Conservation (phyloP, 1,284 basidiomycete genomes). For the Tylopilus sp. region DNA sequence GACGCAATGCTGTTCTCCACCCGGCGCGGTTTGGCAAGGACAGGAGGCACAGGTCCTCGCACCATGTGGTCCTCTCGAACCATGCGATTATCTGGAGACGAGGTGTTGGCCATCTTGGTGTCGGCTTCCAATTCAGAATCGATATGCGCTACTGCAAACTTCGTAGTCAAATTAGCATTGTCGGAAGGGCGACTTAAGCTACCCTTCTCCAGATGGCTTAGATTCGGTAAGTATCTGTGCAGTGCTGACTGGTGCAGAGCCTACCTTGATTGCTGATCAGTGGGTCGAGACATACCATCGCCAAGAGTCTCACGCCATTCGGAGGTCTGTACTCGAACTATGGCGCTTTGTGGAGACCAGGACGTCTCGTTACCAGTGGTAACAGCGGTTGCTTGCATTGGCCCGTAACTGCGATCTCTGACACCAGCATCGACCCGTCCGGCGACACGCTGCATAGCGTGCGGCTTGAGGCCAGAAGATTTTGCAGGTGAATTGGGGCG, state of each 20-base stretch:
- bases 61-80: background rate
- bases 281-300: background rate
- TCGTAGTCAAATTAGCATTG: background rate
- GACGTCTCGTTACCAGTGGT: background rate
- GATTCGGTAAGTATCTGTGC: conserved; percentile 7
- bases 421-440: background rate
- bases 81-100: background rate
- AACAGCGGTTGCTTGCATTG: background rate
- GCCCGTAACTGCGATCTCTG: background rate
- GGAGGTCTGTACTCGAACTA: conserved; percentile 1
- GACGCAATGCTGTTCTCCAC: background rate
- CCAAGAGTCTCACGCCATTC: background rate
- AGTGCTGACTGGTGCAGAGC: background rate
- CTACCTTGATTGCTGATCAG: conserved; percentile 11
- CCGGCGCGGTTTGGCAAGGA: background rate
- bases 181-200: background rate
- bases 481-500: background rate
- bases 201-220: background rate
- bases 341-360: background rate
- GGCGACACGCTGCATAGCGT: background rate
- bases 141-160: background rate
- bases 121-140: background rate
- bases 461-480: background rate
- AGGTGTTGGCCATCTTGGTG: background rate
- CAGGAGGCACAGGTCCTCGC: background rate